Evolutionary conservation across 208 protist genomes (phyloP), one percentile per base, ranked within the genome.

Genomic region (Crithidia sp.): DNA sequence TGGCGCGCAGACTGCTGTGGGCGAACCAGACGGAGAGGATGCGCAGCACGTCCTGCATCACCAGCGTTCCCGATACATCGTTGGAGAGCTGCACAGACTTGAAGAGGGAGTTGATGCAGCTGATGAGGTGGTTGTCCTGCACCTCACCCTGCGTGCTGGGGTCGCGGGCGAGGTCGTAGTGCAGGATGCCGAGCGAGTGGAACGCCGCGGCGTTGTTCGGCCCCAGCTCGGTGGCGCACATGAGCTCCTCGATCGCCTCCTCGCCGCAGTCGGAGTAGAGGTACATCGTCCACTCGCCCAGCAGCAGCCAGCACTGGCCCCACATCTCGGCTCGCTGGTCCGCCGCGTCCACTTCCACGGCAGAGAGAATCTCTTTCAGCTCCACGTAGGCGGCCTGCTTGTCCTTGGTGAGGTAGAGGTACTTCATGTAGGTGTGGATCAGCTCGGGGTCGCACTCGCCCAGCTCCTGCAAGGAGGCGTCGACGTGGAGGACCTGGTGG

Each of bases 1-100:
- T 71, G 55, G 95, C 77, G 14, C 67, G 64, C 37, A 91, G 67
- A 5, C 72, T 69, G 60, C 89, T 93, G 67, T 99, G 82, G 39
- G 98, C 92, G 79, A 99, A 99, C 98, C 97, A 99, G 43, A 99
- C 92, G n/a, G 98, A 99, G 14, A 99, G 82, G 55, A 99, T 95
- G 43, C 98, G 91, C 14, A 99, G 86, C n/a, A 98, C 95, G 81
- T 99, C 99, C 83, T 99, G 99, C 80, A 95, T 92, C 10, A 94
- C 88, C 39, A 79, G 76, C 57, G 88, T 92, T 68, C 94, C 87
- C 13, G 81, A 84, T 37, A 89, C 80, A 28, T 90, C 87, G 44
- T 85, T 79, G 47, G 77, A 89, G 5, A 95, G 82, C 77, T 93
- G 85, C 47, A 96, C 90, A 2, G 91, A 91, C 52, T 86, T 85